A percentile compares a stretch with the other conserved stretches of the same genome.
These are phyloP conservation scores for Aureobasidium subglaciale DNA, from an alignment of 2,329 filamentous ascomycete species.

Conservation along the genomic window DNA sequence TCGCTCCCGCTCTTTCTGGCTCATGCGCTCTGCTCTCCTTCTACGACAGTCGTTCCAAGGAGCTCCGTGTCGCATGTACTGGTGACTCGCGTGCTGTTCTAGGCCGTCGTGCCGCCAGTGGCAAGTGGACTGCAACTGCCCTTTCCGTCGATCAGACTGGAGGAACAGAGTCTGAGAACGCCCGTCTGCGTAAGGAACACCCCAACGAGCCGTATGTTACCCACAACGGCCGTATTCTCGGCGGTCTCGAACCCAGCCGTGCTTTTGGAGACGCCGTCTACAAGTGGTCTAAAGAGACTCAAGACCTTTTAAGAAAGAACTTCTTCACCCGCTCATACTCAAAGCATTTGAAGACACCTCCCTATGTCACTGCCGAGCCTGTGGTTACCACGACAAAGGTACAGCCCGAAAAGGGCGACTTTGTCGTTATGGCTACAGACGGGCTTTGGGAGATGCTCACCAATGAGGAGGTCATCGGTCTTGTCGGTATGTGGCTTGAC, in stretches of 20 bases:
- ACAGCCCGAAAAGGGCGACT: slow-evolving; percentile 82
- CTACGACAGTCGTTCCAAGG: slow-evolving; percentile 81
- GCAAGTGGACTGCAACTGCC: slow-evolving; percentile 88
- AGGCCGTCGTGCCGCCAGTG: slow-evolving; percentile 66
- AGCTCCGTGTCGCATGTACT: slow-evolving; percentile 88
- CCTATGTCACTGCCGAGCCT: slow-evolving; percentile 95
- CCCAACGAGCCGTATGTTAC: slow-evolving; percentile 85
- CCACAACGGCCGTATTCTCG: slow-evolving; percentile 81
- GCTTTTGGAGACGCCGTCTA: slow-evolving; percentile 96
- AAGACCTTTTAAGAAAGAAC: slow-evolving; percentile 69
- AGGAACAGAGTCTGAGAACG: slow-evolving; percentile 74
- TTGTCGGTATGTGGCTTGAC: slow-evolving; percentile 96
- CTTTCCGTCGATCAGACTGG: slow-evolving; percentile 94
- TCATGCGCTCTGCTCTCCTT: slow-evolving; percentile 95
- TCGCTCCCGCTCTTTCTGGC: slow-evolving; percentile 90
- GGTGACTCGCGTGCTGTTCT: slow-evolving; percentile 94
- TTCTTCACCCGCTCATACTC: slow-evolving; percentile 83
- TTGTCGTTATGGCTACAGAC: slow-evolving; percentile 92
- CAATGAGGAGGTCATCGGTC: slow-evolving; percentile 93
- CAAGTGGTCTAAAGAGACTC: slow-evolving; percentile 86
- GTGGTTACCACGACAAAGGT: slow-evolving; percentile 90
- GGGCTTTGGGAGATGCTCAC: slow-evolving; percentile 99
- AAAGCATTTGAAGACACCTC: slow-evolving; percentile 75
- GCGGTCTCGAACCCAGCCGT: slow-evolving; percentile 83
- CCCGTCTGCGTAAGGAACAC: slow-evolving; percentile 75